Conservation (phyloP, 805 yeast genomes). For the Hanseniaspora mollemarum region DNA sequence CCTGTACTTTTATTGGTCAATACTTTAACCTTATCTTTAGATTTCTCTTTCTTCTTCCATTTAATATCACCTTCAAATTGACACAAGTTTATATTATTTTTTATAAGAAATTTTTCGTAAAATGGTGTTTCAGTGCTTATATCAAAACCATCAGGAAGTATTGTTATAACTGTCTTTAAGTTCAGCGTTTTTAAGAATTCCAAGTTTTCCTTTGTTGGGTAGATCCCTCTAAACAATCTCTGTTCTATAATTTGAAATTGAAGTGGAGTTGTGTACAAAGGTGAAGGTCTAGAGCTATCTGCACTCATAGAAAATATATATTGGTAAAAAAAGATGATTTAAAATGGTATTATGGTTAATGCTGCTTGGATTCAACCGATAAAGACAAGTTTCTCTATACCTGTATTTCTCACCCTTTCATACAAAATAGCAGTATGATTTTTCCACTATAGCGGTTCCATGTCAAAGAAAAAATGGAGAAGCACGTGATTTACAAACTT, state of each 20-base stretch:
- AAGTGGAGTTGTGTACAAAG: slow-evolving; percentile 53
- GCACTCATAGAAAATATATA: background rate
- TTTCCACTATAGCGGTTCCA: too few species aligned
- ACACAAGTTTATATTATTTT: slow-evolving; percentile 45
- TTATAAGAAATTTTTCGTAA: slow-evolving; percentile 41
- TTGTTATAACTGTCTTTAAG: slow-evolving; percentile 60
- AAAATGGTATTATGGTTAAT: background rate
- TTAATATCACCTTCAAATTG: slow-evolving; percentile 57
- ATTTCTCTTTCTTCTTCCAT: slow-evolving; percentile 18
- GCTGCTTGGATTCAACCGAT: background rate
- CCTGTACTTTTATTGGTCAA: slow-evolving; percentile 12
- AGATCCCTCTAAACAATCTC: slow-evolving; percentile 68
- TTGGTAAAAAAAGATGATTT: slow-evolving; percentile 12
- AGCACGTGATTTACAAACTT: background rate
- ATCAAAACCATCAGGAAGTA: slow-evolving; percentile 67
- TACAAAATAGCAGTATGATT: too few species aligned
- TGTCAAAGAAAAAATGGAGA: too few species aligned
- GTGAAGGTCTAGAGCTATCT: background rate
- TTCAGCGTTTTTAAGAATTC: slow-evolving; percentile 54
- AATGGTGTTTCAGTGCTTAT: slow-evolving; percentile 38
- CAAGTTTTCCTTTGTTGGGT: slow-evolving; percentile 66
- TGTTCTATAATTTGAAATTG: slow-evolving; percentile 63
- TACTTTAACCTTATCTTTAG: background rate
- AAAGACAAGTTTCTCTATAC: too few species aligned
- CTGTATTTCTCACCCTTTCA: too few species aligned